phyloP scores from a whole-genome alignment of 257 asterid species.

The Mitragyna speciosa region DNA sequence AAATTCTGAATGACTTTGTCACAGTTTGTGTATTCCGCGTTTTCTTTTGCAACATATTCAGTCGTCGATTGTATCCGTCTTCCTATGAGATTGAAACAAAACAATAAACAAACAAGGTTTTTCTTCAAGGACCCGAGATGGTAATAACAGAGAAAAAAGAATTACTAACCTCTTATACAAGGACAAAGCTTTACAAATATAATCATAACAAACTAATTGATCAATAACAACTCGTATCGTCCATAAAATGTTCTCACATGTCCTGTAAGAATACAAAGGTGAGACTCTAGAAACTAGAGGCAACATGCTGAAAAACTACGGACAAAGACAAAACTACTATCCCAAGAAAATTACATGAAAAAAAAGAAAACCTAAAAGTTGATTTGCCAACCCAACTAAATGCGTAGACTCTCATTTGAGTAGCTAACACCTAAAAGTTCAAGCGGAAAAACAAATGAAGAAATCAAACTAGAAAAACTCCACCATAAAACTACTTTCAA shows the following conservation, averaged over 20 bases:
- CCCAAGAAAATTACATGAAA: background rate
- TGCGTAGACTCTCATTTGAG: background rate
- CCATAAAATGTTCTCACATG: background rate
- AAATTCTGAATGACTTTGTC: too few species aligned
- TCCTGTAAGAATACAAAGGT: background rate
- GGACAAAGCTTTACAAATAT: too few species aligned
- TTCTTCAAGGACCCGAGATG: too few species aligned
- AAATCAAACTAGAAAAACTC: background rate
- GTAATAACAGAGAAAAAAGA: too few species aligned
- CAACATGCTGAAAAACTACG: background rate
- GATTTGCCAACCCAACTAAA: slow-evolving; percentile 4
- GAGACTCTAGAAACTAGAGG: background rate
- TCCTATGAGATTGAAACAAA: too few species aligned
- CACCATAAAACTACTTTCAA: background rate
- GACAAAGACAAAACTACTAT: background rate
- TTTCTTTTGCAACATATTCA: too few species aligned
- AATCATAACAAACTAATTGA: too few species aligned
- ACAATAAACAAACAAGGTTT: too few species aligned
- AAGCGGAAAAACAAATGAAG: slow-evolving; percentile 5
- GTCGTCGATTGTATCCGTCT: too few species aligned
- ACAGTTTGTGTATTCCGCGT: too few species aligned
- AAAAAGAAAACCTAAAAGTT: background rate
- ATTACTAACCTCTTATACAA: too few species aligned
- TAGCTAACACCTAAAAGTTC: background rate
- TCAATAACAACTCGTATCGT: background rate